Conservation (phyloP, 2,329 filamentous ascomycete genomes). For the Botrytis squamosa region DNA sequence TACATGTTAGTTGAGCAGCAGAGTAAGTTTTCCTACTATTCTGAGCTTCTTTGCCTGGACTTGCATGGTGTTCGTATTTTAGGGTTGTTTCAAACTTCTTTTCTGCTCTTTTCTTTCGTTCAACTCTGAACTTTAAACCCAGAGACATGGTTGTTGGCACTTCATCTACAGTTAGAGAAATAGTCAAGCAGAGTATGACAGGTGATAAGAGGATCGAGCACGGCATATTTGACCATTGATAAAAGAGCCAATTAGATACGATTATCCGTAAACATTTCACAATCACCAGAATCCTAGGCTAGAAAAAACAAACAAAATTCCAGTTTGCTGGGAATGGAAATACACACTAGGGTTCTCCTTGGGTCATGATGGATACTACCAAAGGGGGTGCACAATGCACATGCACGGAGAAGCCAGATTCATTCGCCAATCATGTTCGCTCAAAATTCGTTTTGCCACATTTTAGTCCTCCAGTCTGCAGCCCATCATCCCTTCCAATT, state of each 20-base stretch:
- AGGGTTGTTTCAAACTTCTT: neutral
- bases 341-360: neutral
- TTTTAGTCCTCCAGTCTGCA: neutral
- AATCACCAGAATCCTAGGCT: neutral
- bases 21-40: neutral
- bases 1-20: neutral
- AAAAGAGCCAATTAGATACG: neutral
- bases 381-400: neutral
- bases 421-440: neutral
- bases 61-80: neutral
- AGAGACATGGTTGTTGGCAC: neutral
- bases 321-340: slow-evolving; percentile 11
- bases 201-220: slow-evolving; percentile 9
- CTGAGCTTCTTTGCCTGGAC: neutral
- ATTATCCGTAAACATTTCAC: neutral
- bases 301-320: neutral
- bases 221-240: neutral
- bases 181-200: neutral
- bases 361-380: neutral
- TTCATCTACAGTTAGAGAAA: neutral
- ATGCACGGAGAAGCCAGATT: neutral
- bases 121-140: neutral
- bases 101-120: neutral
- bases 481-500: neutral
- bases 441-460: neutral